Base-by-base conservation (phyloP, 305 asterid species). In the Ajuga reptans region DNA sequence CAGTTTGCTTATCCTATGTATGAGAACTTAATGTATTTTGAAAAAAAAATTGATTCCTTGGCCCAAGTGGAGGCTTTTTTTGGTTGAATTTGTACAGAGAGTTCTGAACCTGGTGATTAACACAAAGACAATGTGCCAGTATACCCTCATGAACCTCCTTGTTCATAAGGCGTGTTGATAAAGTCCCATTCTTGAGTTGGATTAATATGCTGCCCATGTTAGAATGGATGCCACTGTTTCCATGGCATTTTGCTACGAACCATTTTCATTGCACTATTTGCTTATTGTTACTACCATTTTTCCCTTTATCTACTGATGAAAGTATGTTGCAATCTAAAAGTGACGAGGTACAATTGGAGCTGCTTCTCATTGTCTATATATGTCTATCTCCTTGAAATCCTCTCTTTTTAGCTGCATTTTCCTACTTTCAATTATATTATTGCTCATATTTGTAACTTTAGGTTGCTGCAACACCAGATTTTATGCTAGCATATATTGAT, bases 401-500 rank as follows among this genome's bases (percentile, higher is more conserved):
- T 58, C 52, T 33, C 29, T 42, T 66, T 57, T 46, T 17, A 54
- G 64, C 50, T 67, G 64, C 64, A 50, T 15, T 16, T 12, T 46
- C 29, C 46, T n/a, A 21, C 27, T 54, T 50, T 46, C 62, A 71
- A 56, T 76, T 57, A 50, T 36, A 36, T 60, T 50, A 66, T 62
- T 50, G 55, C 74, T 78, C 47, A 66, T 54, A 11, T 62, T 33
- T 69, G 56, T 53, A 41, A 66, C 76, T 68, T 16, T 71, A 89
- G 96, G 93, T 89, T 55, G 95, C 91, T 79, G 93, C 95, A 4
- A 83, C 96, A 56, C 77, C 96, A 56, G 95, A 89, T 81, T 81
- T 87, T 64, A 84, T 86, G 91, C 88, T 89, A 52, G 95, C 84
- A 36, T 87, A 86, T 71, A 78, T 87, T n/a, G 96, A 89, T 78